Evolutionary conservation across 805 yeast genomes (phyloP).

Genomic region (Maudiozyma saulgeensis): DNA sequence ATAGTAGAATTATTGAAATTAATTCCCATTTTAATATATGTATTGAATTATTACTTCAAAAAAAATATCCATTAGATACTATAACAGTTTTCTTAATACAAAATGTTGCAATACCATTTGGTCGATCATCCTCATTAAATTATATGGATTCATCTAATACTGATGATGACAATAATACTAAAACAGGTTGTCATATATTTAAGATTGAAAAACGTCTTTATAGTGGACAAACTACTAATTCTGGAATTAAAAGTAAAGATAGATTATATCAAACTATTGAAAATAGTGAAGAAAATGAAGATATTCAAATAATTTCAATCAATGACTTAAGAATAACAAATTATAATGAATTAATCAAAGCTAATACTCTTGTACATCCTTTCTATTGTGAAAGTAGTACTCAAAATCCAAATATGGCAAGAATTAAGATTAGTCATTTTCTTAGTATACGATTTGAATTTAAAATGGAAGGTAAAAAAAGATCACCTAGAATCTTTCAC

Average conservation of each 20-base stretch:
- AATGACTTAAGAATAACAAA: slow-evolving; percentile 1
- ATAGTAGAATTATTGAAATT: slow-evolving; percentile 11
- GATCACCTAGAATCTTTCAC: not conserved
- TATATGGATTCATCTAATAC: not conserved
- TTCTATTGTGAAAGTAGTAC: slow-evolving; percentile 11
- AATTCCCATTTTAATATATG: slow-evolving; percentile 8
- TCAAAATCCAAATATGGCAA: not conserved
- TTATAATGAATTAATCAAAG: not conserved
- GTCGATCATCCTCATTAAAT: no score
- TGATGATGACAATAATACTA: not conserved
- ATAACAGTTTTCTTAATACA: slow-evolving; percentile 9
- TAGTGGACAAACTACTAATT: not conserved
- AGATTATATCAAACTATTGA: not conserved
- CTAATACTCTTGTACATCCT: slow-evolving; percentile 5
- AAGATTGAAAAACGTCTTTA: not conserved
- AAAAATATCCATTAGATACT: slow-evolving; percentile 2
- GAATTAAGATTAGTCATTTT: slow-evolving; percentile 13
- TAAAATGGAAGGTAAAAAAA: not conserved
- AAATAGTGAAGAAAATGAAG: not conserved
- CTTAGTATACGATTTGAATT: slow-evolving; percentile 5
- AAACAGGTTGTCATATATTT: not conserved
- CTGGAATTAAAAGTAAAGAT: not conserved
- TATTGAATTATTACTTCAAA: slow-evolving; percentile 3
- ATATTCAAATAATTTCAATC: not conserved
- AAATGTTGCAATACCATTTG: slow-evolving; percentile 12